phyloP scores from a whole-genome alignment of 768 basidiomycete species.

The Lactarius quietus region DNA sequence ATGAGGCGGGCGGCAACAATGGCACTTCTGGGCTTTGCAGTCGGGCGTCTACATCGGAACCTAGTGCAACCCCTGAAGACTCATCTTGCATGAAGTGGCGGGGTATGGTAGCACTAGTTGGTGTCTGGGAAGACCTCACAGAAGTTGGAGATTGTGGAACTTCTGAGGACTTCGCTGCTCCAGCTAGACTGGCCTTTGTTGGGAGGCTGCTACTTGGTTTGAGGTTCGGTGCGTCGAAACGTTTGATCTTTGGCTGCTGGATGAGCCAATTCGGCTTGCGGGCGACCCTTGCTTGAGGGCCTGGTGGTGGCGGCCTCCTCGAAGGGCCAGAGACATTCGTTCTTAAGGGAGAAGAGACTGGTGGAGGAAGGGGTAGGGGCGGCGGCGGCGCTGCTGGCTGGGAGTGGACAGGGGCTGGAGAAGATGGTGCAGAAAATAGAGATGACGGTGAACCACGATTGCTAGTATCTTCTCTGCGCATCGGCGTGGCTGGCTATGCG shows the following conservation, averaged over 20 bases:
- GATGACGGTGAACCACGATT: constrained; percentile 23
- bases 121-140: constrained; percentile 7
- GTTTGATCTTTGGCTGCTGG: constrained; percentile 36
- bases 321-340: background rate
- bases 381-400: background rate
- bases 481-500: constrained; percentile 18
- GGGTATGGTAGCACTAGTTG: background rate
- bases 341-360: background rate
- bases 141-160: constrained; percentile 3
- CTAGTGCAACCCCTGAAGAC: background rate
- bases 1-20: constrained; percentile 17
- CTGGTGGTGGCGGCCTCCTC: background rate
- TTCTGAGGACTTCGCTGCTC: background rate
- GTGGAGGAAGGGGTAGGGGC: background rate
- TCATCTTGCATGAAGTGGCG: background rate
- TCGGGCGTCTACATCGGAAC: background rate
- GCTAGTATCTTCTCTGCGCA: background rate
- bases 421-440: constrained; percentile 28
- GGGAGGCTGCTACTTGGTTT: constrained; percentile 20
- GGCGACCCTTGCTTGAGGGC: background rate
- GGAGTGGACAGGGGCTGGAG: constrained; percentile 17
- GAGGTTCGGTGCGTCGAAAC: constrained; percentile 29
- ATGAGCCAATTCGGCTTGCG: constrained; percentile 17
- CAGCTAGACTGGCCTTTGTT: constrained; percentile 20
- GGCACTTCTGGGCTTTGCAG: constrained; percentile 7